phyloP scores from a whole-genome alignment of 164 flowering plant genomes.

The Aristolochia fimbriata region DNA sequence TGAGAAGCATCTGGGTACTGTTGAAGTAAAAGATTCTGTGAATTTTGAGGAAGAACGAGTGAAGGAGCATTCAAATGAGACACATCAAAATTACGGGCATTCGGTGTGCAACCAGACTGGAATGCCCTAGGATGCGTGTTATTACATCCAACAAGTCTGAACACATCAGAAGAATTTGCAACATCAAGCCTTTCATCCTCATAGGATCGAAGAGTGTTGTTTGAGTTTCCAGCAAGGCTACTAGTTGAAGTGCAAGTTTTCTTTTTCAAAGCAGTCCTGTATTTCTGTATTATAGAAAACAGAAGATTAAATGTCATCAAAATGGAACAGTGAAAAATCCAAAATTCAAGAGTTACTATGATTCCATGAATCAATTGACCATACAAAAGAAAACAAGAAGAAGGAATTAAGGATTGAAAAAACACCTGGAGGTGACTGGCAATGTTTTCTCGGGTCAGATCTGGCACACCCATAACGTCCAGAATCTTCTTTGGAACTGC shows the following conservation, averaged over 20 bases:
- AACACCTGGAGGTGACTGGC: constrained; percentile 40
- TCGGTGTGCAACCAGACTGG: constrained; percentile 1
- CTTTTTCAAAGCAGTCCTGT: constrained; percentile 14
- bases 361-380: neutral
- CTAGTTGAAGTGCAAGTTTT: constrained; percentile 1
- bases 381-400: neutral
- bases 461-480: constrained; percentile 21
- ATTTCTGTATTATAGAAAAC: constrained; percentile 12
- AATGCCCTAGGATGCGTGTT: neutral
- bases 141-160: constrained; percentile 1
- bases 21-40: constrained; percentile 1
- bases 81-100: neutral
- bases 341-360: too few species aligned
- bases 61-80: neutral
- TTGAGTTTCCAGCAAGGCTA: constrained; percentile 1
- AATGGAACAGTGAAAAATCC: too few species aligned
- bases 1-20: neutral
- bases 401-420: neutral
- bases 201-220: neutral
- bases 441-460: constrained; percentile 24
- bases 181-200: constrained; percentile 2
- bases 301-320: too few species aligned
- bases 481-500: constrained; percentile 32
- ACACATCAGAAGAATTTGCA: neutral
- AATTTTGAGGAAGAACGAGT: neutral